Percentiles rank a stretch among this genome's conserved stretches.
These are phyloP conservation scores for Tolypocladium guangdongense DNA, from an alignment of 2,329 filamentous ascomycete species.

Conservation along the genomic window DNA sequence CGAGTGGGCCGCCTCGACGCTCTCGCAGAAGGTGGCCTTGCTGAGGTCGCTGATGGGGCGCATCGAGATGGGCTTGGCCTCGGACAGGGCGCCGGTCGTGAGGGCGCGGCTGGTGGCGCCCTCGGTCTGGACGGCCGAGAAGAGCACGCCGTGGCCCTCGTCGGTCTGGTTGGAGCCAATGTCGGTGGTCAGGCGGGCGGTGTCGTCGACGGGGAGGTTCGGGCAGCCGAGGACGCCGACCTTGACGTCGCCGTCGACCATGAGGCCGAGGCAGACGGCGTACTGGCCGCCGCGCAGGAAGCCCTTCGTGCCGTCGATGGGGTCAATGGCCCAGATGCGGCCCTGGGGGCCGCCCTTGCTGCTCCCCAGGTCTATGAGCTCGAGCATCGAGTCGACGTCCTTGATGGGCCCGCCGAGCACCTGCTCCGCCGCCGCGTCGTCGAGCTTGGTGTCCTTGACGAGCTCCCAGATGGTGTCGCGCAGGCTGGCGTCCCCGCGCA, in stretches of 20 bases:
- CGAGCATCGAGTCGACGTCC: slow-evolving; percentile 55
- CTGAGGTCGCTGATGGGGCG: slow-evolving; percentile 61
- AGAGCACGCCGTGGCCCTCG: slow-evolving; percentile 73
- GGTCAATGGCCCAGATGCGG: slow-evolving; percentile 92
- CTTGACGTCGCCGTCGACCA: slow-evolving; percentile 88
- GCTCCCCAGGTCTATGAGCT: slow-evolving; percentile 55
- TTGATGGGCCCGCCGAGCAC: slow-evolving; percentile 57
- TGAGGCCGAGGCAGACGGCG: slow-evolving; percentile 82
- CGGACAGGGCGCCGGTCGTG: slow-evolving; percentile 35
- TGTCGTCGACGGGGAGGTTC: slow-evolving; percentile 83
- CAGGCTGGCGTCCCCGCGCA: slow-evolving; percentile 61
- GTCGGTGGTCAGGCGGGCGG: slow-evolving; percentile 44
- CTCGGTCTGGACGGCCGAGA: slow-evolving; percentile 69
- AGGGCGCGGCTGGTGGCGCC: slow-evolving; percentile 76
- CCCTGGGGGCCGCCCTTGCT: slow-evolving; percentile 62
- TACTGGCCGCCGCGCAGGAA: slow-evolving; percentile 96
- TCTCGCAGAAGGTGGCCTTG: slow-evolving; percentile 89
- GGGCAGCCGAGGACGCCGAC: slow-evolving; percentile 93
- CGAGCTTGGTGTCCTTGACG: slow-evolving; percentile 60
- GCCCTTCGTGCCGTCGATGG: slow-evolving; percentile 95
- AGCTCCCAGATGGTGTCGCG: slow-evolving; percentile 68
- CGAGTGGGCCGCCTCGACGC: slow-evolving; percentile 87
- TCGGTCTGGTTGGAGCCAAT: slow-evolving; percentile 67
- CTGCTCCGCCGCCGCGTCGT: slow-evolving; percentile 46
- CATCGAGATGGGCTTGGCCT: slow-evolving; percentile 63